Evolutionary conservation across 2,329 filamentous ascomycete genomes (phyloP), one percentile per base, ranked within the genome.

Genomic region (Cladosporium sp.): DNA sequence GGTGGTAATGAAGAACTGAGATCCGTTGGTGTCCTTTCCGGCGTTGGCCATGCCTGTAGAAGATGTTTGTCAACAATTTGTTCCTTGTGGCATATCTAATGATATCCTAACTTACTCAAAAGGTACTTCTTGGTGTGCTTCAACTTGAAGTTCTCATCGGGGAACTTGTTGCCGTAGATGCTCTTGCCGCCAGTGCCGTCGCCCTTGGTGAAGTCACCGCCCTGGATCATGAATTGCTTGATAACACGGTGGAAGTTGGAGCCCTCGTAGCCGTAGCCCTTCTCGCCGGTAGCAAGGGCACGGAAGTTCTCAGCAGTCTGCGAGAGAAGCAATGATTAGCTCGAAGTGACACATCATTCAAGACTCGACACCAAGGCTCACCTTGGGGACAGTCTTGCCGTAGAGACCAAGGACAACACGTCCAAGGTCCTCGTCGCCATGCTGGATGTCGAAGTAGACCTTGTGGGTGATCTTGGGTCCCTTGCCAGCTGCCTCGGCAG

Each of bases 111-210:
- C 84, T 72, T 83, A 84, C 84, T 92, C 70, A 95, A 83, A 60
- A 92, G 82, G 75, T 91, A 91, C 80, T 88, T 89, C 86, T 92
- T 93, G 84, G 85, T 87, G 88, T 96, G 92, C 79, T 93, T 93
- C 77, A 94, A 86, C 89, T 95, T 94, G 86, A 96, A 95, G 89
- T 94, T 95, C 88, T 96, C 91, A 75, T 96, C 91, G 70, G 87
- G 81, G 82, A 95, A 95, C 82, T 91, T 91, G 73, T 86, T 84
- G 74, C 91, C 91, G 78, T 94, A 95, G 83, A 95, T 94, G 70
- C 90, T 92, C 86, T 93, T 93, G 80, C 91, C 91, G 77, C 91
- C 91, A 69, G 91, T 93, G 75, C 91, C 86, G 74, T 95, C 91
- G 66, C 88, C 88, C 71, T 87, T 89, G 79, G 91, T 94, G 81